Evolutionary conservation across 306 rosid genomes (phyloP), one percentile per base, ranked within the genome.

Genomic region (Rosa chinensis): DNA sequence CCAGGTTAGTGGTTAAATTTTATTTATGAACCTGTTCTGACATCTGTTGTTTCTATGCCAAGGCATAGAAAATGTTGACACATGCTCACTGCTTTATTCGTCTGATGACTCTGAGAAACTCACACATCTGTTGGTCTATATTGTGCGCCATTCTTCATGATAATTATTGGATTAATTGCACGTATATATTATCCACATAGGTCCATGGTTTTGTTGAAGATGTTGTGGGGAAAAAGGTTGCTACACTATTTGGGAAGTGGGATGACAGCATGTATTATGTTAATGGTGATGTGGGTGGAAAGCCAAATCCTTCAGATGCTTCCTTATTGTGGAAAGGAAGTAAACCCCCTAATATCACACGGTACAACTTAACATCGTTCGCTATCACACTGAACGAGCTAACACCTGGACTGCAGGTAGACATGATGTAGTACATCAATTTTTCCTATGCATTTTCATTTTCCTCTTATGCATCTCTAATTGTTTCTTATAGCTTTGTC

Each of bases 281-380:
- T 75, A 86, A 62, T 80, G 97, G 93, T 71, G 92, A 91, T 8
- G 85, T 82, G 50, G 83, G 84, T 81, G 81, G 75, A 55, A 94
- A 81, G 85, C 85, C 83, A 13, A 94, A 88, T 80, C 82, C 87
- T 14, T 79, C 90, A 10, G 89, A 83, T 64, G 79, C 87, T 23
- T 73, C 81, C 43, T 80, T 95, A 77, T 82, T 95, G 84, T 95
- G 99, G 99, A 91, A 85, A 90, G 91, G 97, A 76, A 74, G 78
- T 66, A 90, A 77, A 39, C 92, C 98, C 55, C 77, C 72, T 45
- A 86, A 89, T 80, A 81, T 90, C 75, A 90, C 98, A 42, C 99
- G 99, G n/a, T 95, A 95, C 91, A 95, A 95, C 87, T 84, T 95
- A 88, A 93, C 99, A 62, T 90, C 97, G 18, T 95, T 93, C 69